Conservation (phyloP, 768 basidiomycete genomes). For the Sistotremastrum suecicum region DNA sequence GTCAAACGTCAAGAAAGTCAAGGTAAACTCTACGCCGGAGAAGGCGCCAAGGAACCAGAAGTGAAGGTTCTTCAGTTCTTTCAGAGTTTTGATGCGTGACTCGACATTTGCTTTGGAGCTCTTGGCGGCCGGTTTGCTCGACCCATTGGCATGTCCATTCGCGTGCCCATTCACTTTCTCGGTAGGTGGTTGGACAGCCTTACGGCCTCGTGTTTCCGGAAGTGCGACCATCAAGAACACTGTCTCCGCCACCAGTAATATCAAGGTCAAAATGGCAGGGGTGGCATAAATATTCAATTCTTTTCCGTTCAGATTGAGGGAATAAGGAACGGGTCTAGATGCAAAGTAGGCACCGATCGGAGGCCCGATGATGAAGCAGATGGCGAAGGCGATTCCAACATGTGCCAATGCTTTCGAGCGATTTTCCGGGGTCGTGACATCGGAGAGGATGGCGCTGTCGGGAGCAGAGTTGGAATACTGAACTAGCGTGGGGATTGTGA, state of each 20-base stretch:
- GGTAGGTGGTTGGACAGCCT: slow-evolving; percentile 5
- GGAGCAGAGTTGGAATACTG: slow-evolving; percentile 1
- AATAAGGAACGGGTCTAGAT: slow-evolving; percentile 58
- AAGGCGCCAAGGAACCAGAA: slow-evolving; percentile 82
- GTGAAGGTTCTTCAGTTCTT: slow-evolving; percentile 52
- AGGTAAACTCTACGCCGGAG: slow-evolving; percentile 91
- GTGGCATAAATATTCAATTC: slow-evolving; percentile 82
- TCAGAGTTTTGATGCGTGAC: slow-evolving; percentile 43
- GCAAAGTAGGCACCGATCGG: slow-evolving; percentile 95
- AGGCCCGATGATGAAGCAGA: slow-evolving; percentile 88
- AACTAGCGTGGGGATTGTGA: not conserved
- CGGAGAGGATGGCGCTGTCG: slow-evolving; percentile 79
- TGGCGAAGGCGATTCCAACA: slow-evolving; percentile 91
- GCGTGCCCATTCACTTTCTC: slow-evolving; percentile 8
- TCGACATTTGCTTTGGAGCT: slow-evolving; percentile 20
- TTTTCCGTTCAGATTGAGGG: slow-evolving; percentile 29
- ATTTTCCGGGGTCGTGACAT: slow-evolving; percentile 67
- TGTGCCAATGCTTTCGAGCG: slow-evolving; percentile 80
- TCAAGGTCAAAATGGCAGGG: slow-evolving; percentile 75
- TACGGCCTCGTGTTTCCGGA: slow-evolving; percentile 67
- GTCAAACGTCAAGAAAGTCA: slow-evolving; percentile 90
- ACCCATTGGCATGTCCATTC: slow-evolving; percentile 5
- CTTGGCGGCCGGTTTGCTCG: slow-evolving; percentile 8
- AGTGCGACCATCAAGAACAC: slow-evolving; percentile 58
- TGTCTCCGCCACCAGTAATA: slow-evolving; percentile 69